Evolutionary conservation across 106 monocot species (phyloP).

Genomic region (Hemerocallis citrina): DNA sequence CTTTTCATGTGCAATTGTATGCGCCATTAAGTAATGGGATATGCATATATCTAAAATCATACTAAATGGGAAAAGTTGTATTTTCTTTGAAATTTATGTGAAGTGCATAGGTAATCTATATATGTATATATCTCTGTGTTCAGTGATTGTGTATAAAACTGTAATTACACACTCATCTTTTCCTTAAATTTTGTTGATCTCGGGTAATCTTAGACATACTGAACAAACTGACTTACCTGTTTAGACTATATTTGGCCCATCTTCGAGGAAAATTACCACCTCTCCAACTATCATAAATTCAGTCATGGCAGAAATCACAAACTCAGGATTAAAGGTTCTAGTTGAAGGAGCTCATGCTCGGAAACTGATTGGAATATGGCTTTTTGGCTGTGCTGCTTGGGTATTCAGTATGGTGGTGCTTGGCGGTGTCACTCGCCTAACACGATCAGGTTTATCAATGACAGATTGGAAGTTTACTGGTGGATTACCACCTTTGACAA

Average conservation of each 20-base stretch:
- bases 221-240: not conserved
- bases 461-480: conserved; percentile 94
- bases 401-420: conserved; percentile 81
- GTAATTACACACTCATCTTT: no score
- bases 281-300: conserved; percentile 21
- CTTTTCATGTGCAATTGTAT: no score
- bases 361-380: conserved; percentile 76
- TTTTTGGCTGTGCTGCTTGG: conserved; percentile 83
- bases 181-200: no score
- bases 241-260: conserved; percentile 24
- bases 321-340: conserved; percentile 45
- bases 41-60: no score
- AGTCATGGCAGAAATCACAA: conserved; percentile 19
- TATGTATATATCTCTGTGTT: no score
- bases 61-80: no score
- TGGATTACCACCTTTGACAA: conserved; percentile 57
- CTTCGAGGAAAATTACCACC: conserved; percentile 42
- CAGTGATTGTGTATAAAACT: no score
- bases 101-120: no score
- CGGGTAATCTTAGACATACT: no score
- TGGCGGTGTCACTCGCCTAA: conserved; percentile 76
- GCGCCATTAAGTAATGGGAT: no score
- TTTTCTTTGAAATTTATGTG: no score
- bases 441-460: conserved; percentile 88
- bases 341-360: conserved; percentile 60